phyloP scores from a whole-genome alignment of 305 asterid species.

The Fraxinus sp. region DNA sequence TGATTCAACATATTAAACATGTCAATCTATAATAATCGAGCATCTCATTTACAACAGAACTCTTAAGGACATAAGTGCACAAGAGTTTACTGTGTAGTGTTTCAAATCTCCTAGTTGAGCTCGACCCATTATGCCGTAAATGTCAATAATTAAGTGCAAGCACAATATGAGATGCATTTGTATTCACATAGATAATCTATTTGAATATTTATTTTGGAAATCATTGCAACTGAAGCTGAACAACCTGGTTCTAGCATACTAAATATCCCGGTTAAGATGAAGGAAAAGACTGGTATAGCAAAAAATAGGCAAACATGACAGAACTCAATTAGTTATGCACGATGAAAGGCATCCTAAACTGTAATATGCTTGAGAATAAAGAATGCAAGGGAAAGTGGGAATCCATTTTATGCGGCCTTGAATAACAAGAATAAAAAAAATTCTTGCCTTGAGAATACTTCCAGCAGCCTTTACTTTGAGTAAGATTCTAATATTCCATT shows the following conservation, averaged over 20 bases:
- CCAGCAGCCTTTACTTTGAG: conserved; percentile 37
- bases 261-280: not conserved
- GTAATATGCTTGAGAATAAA: conserved; percentile 31
- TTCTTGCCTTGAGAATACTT: conserved; percentile 49
- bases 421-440: conserved; percentile 34
- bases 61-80: not conserved
- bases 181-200: not conserved
- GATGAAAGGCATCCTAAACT: conserved; percentile 35
- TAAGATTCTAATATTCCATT: conserved; percentile 46
- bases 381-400: conserved; percentile 36
- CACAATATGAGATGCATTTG: not conserved
- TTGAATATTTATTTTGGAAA: not conserved
- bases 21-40: not conserved
- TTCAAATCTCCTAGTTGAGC: not conserved
- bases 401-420: conserved; percentile 64
- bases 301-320: not conserved
- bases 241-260: not conserved
- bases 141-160: not conserved
- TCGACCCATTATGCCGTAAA: not conserved
- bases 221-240: not conserved
- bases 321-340: conserved; percentile 2
- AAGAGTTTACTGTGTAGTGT: not conserved
- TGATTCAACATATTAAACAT: not conserved
- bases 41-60: not conserved
- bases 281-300: not conserved